Conservation (phyloP, 345 rosid genomes). For the Lepidium aucheri region DNA sequence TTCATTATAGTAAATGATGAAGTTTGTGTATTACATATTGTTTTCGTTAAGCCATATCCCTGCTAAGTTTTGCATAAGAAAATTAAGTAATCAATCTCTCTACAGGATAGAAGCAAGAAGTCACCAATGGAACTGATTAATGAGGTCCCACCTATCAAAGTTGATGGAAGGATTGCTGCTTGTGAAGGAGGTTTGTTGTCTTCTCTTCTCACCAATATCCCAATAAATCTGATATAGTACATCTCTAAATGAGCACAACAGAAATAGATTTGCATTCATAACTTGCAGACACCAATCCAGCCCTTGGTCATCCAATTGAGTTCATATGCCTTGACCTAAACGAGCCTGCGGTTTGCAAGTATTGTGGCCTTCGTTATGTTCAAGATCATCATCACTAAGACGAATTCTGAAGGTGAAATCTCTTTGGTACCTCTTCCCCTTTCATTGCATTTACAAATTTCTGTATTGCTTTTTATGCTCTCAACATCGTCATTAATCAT, state of each 20-base stretch:
- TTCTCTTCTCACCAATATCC: neutral
- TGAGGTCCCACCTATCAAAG: slow-evolving; percentile 95
- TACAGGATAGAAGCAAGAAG: slow-evolving; percentile 77
- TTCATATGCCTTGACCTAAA: slow-evolving; percentile 85
- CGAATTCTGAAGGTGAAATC: neutral
- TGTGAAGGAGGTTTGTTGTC: slow-evolving; percentile 91
- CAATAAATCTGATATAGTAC: neutral
- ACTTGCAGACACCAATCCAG: slow-evolving; percentile 59
- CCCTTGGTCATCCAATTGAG: slow-evolving; percentile 97
- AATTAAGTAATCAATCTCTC: neutral
- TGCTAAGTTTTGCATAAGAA: neutral
- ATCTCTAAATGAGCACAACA: neutral
- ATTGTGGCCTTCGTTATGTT: slow-evolving; percentile 85
- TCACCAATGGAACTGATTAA: slow-evolving; percentile 98
- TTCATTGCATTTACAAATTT: slow-evolving; percentile 2
- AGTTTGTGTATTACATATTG: neutral
- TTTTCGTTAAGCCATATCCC: neutral
- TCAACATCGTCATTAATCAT: neutral
- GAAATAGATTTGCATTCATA: neutral
- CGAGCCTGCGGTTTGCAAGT: slow-evolving; percentile 94
- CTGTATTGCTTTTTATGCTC: neutral
- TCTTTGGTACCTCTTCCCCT: neutral
- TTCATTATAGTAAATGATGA: neutral
- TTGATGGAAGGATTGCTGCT: slow-evolving; percentile 91
- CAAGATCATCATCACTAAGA: slow-evolving; percentile 89